Base-by-base conservation (phyloP, 108 stramenopile species). In the Fistulifera solaris region DNA sequence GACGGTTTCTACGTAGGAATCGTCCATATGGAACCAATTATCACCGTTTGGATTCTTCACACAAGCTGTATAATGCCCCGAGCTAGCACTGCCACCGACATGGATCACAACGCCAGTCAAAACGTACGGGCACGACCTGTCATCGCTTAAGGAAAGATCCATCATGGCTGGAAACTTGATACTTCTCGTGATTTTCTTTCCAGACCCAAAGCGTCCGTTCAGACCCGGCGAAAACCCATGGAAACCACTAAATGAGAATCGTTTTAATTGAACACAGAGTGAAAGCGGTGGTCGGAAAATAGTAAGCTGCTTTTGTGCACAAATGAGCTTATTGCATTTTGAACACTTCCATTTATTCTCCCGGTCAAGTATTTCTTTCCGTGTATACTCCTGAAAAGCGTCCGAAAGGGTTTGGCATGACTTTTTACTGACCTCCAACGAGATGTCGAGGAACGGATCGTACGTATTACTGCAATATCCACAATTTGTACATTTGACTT, bases 391-490 rank as follows among this genome's bases (percentile, higher is more conserved):
- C 8, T 48, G 19, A 4, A 97, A 68, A 0, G 98, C 95, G 2
- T 69, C 39, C 16, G 73, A 50, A 11, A 99, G 35, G 27, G 73
- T 73, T 14, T 61, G 58, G 7, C 88, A 80, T n/a, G 80, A 63
- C 18, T 83, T 81, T 16, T 80, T 72, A 44, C 76, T 75, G 3
- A 97, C 72, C 58, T 97, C 95, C 28, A 99, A 63, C 21, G 88
- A 81, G 22, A 99, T 75, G 61, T 99, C 96, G 40, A 96, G 61
- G 70, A 94, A 96, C n/a, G 85, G 86, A 71, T 97, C 94, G 61
- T 87, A 94, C 1, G 95, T 96, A 58, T 94, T 86, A 62, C 89
- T 89, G 26, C 67, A 57, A 58, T 89, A 84, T 7, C 73, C 75
- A 62, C 96, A 97, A 40, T 69, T 60, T 1, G 69, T 72, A 70